A percentile compares a stretch with the other conserved stretches of the same genome.
Conservation (phyloP, 306 rosid species). For the Urtica urens region DNA sequence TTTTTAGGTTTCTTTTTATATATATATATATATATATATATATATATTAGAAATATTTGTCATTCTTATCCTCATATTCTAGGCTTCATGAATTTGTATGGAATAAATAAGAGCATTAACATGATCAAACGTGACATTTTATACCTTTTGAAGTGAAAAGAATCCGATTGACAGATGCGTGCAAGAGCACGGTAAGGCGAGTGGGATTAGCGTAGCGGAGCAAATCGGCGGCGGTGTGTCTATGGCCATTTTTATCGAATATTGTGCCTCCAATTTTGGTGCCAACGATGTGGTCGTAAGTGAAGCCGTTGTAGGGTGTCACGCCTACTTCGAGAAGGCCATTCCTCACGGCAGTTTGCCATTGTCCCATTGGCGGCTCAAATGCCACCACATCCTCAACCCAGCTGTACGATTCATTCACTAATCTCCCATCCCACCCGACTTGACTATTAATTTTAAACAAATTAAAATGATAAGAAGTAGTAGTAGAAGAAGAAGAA, state of each 20-base stretch:
- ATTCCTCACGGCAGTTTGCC: slow-evolving; percentile 60
- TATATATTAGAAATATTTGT: too few species aligned
- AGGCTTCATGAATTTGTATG: too few species aligned
- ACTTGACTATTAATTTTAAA: slow-evolving; percentile 23
- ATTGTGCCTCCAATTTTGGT: slow-evolving; percentile 79
- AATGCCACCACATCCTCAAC: slow-evolving; percentile 64
- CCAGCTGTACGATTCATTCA: slow-evolving; percentile 60
- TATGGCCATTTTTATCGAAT: slow-evolving; percentile 36
- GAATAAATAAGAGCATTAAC: too few species aligned
- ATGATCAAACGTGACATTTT: too few species aligned
- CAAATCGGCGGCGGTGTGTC: slow-evolving; percentile 73
- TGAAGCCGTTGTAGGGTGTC: slow-evolving; percentile 58
- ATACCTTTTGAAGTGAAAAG: slow-evolving; percentile 34
- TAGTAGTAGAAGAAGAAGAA: too few species aligned
- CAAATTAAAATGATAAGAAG: too few species aligned
- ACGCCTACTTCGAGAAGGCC: slow-evolving; percentile 48
- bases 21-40: too few species aligned
- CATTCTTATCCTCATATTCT: too few species aligned
- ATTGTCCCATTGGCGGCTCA: slow-evolving; percentile 31
- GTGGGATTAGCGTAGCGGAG: slow-evolving; percentile 45
- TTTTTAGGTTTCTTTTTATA: too few species aligned
- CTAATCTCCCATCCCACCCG: slow-evolving; percentile 55
- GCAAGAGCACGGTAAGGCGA: slow-evolving; percentile 34
- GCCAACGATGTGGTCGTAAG: slow-evolving; percentile 58
- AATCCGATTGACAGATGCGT: slow-evolving; percentile 48